Base-by-base conservation (phyloP, 768 basidiomycete genomes). In the Cyclocybe cylindracea region DNA sequence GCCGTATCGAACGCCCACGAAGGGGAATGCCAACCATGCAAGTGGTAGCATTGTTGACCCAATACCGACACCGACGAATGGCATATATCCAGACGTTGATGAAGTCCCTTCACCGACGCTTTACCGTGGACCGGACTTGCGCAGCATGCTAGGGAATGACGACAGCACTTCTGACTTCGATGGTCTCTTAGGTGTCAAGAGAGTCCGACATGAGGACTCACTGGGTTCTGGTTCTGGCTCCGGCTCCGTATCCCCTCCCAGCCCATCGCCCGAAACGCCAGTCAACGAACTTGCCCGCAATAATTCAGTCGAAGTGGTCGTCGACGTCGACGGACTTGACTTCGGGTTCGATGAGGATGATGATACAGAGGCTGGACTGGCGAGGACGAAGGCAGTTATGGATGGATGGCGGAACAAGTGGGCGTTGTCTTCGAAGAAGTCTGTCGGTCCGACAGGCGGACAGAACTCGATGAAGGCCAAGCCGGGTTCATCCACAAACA, bases 231-330 rank as follows among this genome's bases (percentile, higher is more conserved):
- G 46, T 31, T 56, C 56, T 37, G 53, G 33, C 10, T 66, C 57
- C 31, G 63, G 55, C 5, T 67, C 65, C 10, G 60, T 70, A 10
- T 55, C 65, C 1, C 53, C 73, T 16, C 69, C 64, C 13, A 63
- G 70, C 14, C 66, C 71, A 5, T 75, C 76, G n/a, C 77, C 72
- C n/a, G 60, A 64, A 47, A 73, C 72, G 3, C 53, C 55, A 7
- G 18, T 24, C 5, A 34, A 46, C 16, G 39, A 37, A 33, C 43
- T 49, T 46, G 45, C 40, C 31, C 32, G 10, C 44, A 46, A 44
- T 38, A 18, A 62, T 19, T 48, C 52, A 31, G 10, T 37, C 3
- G 53, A 48, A 3, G 54, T 58, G 5, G 47, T 58, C 34, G 62
- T 63, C 44, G 62, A 70, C 33, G 65, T 72, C 33, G 66, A 66